phyloP scores from a whole-genome alignment of 106 monocot species.

The Apostasia ramifera region DNA sequence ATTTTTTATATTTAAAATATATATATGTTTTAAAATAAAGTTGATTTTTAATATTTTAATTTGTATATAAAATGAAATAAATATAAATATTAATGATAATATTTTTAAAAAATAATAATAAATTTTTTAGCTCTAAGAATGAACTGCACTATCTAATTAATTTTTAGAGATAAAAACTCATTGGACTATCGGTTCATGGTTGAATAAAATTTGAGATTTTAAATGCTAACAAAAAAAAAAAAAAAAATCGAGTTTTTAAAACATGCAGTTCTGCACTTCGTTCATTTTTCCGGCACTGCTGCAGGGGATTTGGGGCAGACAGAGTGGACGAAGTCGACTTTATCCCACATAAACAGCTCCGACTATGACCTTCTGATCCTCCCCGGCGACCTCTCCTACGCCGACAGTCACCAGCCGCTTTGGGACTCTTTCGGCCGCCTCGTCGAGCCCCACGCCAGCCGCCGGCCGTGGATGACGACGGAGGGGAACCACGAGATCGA shows the following conservation, averaged over 20 bases:
- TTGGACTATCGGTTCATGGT: too few species aligned
- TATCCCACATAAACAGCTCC: constrained; percentile 29
- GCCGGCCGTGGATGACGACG: constrained; percentile 85
- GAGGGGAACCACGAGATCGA: constrained; percentile 92
- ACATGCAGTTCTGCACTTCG: too few species aligned
- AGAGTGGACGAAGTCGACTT: constrained; percentile 76
- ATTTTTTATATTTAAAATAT: too few species aligned
- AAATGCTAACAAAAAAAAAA: too few species aligned
- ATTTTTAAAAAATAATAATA: too few species aligned
- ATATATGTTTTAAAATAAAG: too few species aligned
- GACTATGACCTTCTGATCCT: constrained; percentile 77
- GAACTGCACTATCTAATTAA: neutral
- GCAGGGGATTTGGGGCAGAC: constrained; percentile 85
- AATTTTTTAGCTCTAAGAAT: neutral
- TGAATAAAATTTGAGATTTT: too few species aligned
- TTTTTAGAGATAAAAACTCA: too few species aligned
- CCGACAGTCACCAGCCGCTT: constrained; percentile 56
- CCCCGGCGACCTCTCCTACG: constrained; percentile 89
- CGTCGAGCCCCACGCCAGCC: constrained; percentile 42
- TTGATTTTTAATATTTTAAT: too few species aligned
- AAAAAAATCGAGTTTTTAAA: too few species aligned
- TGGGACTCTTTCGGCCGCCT: constrained; percentile 87
- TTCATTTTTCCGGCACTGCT: neutral
- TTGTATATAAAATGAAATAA: too few species aligned
- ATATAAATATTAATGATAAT: too few species aligned